These are phyloP conservation scores for Amyloporia xantha DNA, from an alignment of 768 basidiomycete genomes.

Conservation along the genomic window DNA sequence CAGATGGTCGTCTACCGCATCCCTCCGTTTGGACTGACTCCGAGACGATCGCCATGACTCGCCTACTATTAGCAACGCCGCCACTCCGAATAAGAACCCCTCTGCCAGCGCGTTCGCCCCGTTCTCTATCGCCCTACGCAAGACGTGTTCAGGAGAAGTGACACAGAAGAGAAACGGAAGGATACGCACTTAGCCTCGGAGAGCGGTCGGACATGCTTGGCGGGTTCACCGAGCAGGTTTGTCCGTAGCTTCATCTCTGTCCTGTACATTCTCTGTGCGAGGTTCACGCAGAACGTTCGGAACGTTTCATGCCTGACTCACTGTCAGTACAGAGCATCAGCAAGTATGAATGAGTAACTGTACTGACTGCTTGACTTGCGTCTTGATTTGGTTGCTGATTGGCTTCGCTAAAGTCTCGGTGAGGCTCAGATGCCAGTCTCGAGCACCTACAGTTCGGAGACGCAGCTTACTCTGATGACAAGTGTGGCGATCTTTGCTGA, in stretches of 20 bases:
- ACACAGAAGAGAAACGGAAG: neutral
- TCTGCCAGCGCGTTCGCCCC: slow-evolving; percentile 82
- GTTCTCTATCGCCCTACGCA: slow-evolving; percentile 69
- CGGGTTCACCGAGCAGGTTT: slow-evolving; percentile 70
- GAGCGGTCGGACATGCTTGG: slow-evolving; percentile 64
- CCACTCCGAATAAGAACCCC: slow-evolving; percentile 77
- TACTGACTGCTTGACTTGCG: slow-evolving; percentile 65
- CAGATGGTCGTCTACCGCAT: slow-evolving; percentile 63
- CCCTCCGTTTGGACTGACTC: slow-evolving; percentile 62
- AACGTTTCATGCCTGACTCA: slow-evolving; percentile 71
- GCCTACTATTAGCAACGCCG: slow-evolving; percentile 63
- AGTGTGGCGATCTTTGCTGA: slow-evolving; percentile 69
- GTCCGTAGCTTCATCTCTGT: slow-evolving; percentile 67
- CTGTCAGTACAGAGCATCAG: neutral
- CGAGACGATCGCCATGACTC: slow-evolving; percentile 73
- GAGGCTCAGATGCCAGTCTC: slow-evolving; percentile 10
- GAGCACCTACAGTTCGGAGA: slow-evolving; percentile 1
- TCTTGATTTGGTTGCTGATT: slow-evolving; percentile 60
- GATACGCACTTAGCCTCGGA: slow-evolving; percentile 61
- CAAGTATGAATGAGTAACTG: neutral
- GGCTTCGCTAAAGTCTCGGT: slow-evolving; percentile 79
- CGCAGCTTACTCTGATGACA: slow-evolving; percentile 55
- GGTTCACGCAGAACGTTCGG: slow-evolving; percentile 58
- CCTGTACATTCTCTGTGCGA: slow-evolving; percentile 75
- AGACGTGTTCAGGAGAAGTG: neutral